Evolutionary conservation across 2,329 filamentous ascomycete species (phyloP), one percentile per base, ranked within the genome.

Genomic region (Sporothrix brasiliensis): DNA sequence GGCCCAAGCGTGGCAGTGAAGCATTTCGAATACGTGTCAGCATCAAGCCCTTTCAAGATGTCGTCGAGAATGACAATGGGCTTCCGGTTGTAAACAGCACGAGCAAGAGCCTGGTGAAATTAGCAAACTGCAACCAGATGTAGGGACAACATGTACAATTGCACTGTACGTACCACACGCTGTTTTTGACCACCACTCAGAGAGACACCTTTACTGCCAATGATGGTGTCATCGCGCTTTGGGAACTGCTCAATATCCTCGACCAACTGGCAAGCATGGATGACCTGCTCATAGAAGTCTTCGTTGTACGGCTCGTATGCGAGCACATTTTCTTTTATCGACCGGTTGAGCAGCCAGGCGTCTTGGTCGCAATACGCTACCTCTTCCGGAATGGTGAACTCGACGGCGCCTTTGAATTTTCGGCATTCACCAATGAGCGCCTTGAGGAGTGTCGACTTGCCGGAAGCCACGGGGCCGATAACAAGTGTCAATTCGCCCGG

Each of bases 351-450:
- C 1, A 83, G 76, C 81, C 82, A 85, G 0, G 82, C 79, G 0
- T 75, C 76, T 67, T 85, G 83, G 58, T 80, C 79, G 69, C 81
- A 83, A 73, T 81, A 84, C 0, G 79, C 81, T 14, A 81, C 71
- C 27, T 76, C 77, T 0, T 70, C 73, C 0, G 76, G 69, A 47
- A 70, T 72, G 0, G 74, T 71, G 1, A 77, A 69, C 1, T 70
- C 73, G n/a, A 81, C 70, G 0, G 68, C 69, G 0, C 80, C 81
- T 0, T 72, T 69, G 0, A 75, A 58, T 3, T 74, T 69, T 0
- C 73, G 67, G 0, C 78, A 72, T 69, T 83, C 82, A 0, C 81
- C 80, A 0, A 82, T 72, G 0, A 84, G 74, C 0, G 78, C 77
- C 44, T 81, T 77, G 11, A 83, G 72, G 0, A 83, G 72, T 0